Evolutionary conservation across 2,329 filamentous ascomycete species (phyloP).

Genomic region (Cercospora sesami): DNA sequence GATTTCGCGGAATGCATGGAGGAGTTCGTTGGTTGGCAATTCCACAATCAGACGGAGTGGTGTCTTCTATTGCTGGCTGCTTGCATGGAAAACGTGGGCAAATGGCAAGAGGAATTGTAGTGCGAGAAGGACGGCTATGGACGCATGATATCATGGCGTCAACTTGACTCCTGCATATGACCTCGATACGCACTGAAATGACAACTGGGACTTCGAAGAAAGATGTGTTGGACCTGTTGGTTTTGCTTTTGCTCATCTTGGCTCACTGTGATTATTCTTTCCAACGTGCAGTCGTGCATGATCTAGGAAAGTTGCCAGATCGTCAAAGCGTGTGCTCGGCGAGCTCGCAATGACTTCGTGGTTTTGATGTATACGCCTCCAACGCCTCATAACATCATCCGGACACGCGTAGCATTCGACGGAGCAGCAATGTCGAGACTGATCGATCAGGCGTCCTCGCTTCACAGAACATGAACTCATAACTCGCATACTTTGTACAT

Average conservation of each 20-base stretch:
- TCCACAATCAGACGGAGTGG: background rate
- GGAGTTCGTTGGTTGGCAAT: conserved; percentile 13
- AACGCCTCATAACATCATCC: background rate
- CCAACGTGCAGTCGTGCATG: background rate
- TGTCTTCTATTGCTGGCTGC: background rate
- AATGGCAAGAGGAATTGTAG: conserved; percentile 8
- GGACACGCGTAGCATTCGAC: background rate
- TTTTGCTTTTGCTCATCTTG: background rate
- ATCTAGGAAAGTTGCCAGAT: background rate
- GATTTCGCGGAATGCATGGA: conserved; percentile 3
- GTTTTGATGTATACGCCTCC: background rate
- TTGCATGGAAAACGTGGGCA: background rate
- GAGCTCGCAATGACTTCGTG: background rate
- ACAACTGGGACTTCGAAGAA: conserved; percentile 17
- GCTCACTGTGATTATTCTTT: background rate
- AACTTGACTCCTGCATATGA: conserved; percentile 17
- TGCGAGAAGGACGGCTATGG: conserved; percentile 15
- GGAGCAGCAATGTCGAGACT: background rate
- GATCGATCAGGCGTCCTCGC: background rate
- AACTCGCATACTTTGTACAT: background rate
- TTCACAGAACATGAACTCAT: background rate
- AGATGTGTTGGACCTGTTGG: background rate
- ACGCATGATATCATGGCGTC: conserved; percentile 10
- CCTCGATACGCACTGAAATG: conserved; percentile 13
- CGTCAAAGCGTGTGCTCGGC: background rate